Evolutionary conservation across 306 rosid species (phyloP), one percentile per base, ranked within the genome.

Genomic region (Gynostemma pentaphyllum): DNA sequence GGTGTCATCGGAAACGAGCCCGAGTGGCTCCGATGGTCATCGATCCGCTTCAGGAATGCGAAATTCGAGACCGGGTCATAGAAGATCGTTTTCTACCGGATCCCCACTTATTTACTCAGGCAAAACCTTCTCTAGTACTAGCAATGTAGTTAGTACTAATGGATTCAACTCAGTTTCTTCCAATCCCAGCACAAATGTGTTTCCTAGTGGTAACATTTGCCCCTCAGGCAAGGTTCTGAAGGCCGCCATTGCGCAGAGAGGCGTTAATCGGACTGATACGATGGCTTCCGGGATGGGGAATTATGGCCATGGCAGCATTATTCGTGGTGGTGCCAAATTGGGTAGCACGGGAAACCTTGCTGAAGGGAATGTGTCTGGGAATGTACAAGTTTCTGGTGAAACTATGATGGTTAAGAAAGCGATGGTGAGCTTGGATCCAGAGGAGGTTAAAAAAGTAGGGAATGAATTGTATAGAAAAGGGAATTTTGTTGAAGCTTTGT

Each of bases 231-330:
- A 87, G 70, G 73, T 83, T 66, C 53, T 63, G 9, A 87, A 83
- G 79, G 73, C 87, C 11, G 71, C 65, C 12, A 47, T 80, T 36
- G 77, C 74, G 12, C 24, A 78, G 5, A 83, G 82, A 52, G 79
- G 71, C 4, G 53, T 80, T 28, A 78, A 37, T 65, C 83, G 90
- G 54, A 64, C 83, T 27, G 97, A 87, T 9, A 90, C 83, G 15
- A 44, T 90, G 70, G 89, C 94, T 53, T 87, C 77, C 0, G 96
- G 97, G n/a, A 72, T 83, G 0, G 94, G 70, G 5, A 83, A 87
- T 78, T 87, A 90, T 29, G 97, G 97, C 63, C 97, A 81, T 16
- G 97, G 97, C 0, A 90, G 79, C 78, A 90, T 90, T 37, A 69
- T 90, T 57, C 90, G 97, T 3, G 79, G 90, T 27, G 80, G 80